phyloP scores from a whole-genome alignment of 306 rosid species.

The Coriaria nepalensis region DNA sequence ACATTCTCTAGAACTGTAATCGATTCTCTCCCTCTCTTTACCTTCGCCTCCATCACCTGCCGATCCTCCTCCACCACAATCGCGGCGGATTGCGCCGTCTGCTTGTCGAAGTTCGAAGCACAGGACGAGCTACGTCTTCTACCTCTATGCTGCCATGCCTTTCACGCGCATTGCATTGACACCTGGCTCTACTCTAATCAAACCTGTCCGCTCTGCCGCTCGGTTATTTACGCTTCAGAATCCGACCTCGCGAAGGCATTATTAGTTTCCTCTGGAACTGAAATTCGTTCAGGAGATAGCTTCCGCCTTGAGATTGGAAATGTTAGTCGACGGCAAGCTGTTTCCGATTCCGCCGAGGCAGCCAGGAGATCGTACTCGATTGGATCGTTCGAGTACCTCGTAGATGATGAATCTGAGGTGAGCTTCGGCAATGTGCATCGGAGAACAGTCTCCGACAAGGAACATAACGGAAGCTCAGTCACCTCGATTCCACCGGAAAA shows the following conservation, averaged over 20 bases:
- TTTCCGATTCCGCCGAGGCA: slow-evolving; percentile 22
- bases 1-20: not conserved
- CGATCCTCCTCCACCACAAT: slow-evolving; percentile 5
- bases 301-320: slow-evolving; percentile 15
- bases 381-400: slow-evolving; percentile 68
- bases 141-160: slow-evolving; percentile 18
- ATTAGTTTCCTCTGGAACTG: slow-evolving; percentile 6
- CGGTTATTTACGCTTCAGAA: slow-evolving; percentile 13
- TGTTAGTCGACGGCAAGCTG: slow-evolving; percentile 9
- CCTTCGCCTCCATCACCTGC: slow-evolving; percentile 12
- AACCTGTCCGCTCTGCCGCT: slow-evolving; percentile 22
- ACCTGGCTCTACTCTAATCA: slow-evolving; percentile 18
- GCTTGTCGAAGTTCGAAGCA: slow-evolving; percentile 16
- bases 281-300: slow-evolving; percentile 11
- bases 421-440: slow-evolving; percentile 30
- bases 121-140: slow-evolving; percentile 12
- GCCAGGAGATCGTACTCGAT: slow-evolving; percentile 57
- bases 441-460: slow-evolving; percentile 47
- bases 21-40: slow-evolving; percentile 10
- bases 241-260: slow-evolving; percentile 12
- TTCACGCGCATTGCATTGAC: slow-evolving; percentile 21
- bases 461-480: slow-evolving; percentile 3
- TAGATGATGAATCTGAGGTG: slow-evolving; percentile 58
- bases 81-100: slow-evolving; percentile 18
- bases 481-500: slow-evolving; percentile 14